Evolutionary conservation across 2,329 filamentous ascomycete genomes (phyloP).

Genomic region (Fusarium phyllophilum): DNA sequence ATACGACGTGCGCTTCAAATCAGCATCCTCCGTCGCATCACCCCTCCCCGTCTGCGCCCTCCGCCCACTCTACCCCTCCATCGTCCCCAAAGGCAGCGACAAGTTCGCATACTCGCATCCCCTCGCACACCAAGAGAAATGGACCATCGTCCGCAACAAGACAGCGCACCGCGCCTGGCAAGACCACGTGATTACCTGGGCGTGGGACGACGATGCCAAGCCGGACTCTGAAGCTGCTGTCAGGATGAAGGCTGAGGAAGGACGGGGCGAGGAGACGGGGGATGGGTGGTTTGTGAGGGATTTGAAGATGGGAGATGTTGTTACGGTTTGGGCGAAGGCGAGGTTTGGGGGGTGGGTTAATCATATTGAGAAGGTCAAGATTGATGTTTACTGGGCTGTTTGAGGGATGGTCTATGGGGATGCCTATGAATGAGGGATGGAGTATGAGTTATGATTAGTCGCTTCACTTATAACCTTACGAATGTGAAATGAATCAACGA

Average conservation of each 20-base stretch:
- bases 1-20: slow-evolving; percentile 44
- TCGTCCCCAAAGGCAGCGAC: slow-evolving; percentile 29
- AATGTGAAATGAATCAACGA: background rate
- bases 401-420: slow-evolving; percentile 13
- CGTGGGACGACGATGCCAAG: slow-evolving; percentile 58
- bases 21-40: slow-evolving; percentile 28
- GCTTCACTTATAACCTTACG: background rate
- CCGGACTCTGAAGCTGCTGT: slow-evolving; percentile 54
- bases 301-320: slow-evolving; percentile 67
- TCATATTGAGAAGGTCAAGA: slow-evolving; percentile 57
- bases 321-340: slow-evolving; percentile 70
- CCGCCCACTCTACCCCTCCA: slow-evolving; percentile 50
- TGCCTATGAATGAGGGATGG: background rate
- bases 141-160: slow-evolving; percentile 61
- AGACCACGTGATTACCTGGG: slow-evolving; percentile 64
- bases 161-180: slow-evolving; percentile 48
- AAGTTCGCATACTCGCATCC: slow-evolving; percentile 51
- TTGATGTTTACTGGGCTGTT: slow-evolving; percentile 70
- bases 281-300: slow-evolving; percentile 66
- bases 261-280: slow-evolving; percentile 61
- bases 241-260: slow-evolving; percentile 52
- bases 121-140: slow-evolving; percentile 48
- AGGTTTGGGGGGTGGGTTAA: slow-evolving; percentile 67
- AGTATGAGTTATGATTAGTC: slow-evolving; percentile 3
- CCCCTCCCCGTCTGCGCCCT: slow-evolving; percentile 50